These are phyloP conservation scores for Schwanniomyces occidentalis DNA, from an alignment of 805 yeast species.

Conservation along the genomic window DNA sequence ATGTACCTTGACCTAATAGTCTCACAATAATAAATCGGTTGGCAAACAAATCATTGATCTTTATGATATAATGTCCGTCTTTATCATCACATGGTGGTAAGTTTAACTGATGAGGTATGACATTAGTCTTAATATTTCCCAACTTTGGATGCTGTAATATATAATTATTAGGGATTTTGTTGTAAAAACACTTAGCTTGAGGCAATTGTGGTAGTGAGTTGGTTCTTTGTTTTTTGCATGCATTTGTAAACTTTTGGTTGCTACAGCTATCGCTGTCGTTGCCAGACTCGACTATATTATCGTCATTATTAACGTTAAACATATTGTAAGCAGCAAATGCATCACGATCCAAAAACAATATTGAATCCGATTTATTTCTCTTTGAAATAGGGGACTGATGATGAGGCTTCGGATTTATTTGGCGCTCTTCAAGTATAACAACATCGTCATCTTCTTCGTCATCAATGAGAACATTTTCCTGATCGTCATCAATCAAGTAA, in stretches of 20 bases:
- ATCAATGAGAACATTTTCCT: constrained; percentile 16
- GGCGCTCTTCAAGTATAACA: constrained; percentile 37
- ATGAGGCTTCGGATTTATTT: constrained; percentile 10
- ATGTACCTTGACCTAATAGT: constrained; percentile 87
- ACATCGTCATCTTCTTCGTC: constrained; percentile 25
- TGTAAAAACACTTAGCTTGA: constrained; percentile 43
- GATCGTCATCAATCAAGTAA: constrained; percentile 10
- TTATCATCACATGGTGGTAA: constrained; percentile 56
- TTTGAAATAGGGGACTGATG: constrained; percentile 15
- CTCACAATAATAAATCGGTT: constrained; percentile 68
- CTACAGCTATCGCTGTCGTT: neutral
- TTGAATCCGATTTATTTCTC: constrained; percentile 37
- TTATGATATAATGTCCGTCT: constrained; percentile 73
- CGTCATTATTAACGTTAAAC: constrained; percentile 39
- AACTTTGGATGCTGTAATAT: constrained; percentile 38
- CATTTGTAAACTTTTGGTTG: neutral
- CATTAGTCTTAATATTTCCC: constrained; percentile 39
- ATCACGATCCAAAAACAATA: constrained; percentile 36
- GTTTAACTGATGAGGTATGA: constrained; percentile 35
- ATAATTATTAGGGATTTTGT: constrained; percentile 37
- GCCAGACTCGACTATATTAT: neutral
- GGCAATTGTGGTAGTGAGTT: constrained; percentile 47
- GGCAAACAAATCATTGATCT: constrained; percentile 63
- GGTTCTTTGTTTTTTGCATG: constrained; percentile 39
- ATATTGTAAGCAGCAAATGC: constrained; percentile 43